Evolutionary conservation across 805 yeast genomes (phyloP).

Genomic region (Tetrapisispora phaffii): DNA sequence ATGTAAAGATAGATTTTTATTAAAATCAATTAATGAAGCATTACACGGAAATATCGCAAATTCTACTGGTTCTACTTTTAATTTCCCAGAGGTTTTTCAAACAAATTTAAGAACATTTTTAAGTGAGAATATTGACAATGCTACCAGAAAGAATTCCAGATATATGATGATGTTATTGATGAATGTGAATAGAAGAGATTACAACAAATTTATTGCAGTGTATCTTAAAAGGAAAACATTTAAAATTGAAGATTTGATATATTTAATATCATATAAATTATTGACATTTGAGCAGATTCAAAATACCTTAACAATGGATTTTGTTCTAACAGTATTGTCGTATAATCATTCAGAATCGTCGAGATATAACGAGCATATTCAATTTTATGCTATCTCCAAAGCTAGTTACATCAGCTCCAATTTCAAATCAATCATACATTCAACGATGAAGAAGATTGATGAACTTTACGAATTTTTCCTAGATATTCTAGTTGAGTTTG

Average conservation of each 20-base stretch:
- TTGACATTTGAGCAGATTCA: slow-evolving; percentile 21
- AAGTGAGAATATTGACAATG: slow-evolving; percentile 3
- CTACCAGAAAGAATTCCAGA: slow-evolving; percentile 10
- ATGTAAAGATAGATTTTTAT: slow-evolving; percentile 12
- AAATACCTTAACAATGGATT: slow-evolving; percentile 15
- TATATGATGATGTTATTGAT: slow-evolving; percentile 17
- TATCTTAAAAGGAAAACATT: slow-evolving; percentile 25
- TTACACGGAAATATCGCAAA: background rate
- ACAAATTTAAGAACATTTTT: slow-evolving; percentile 20
- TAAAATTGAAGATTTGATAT: slow-evolving; percentile 13
- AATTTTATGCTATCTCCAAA: slow-evolving; percentile 16
- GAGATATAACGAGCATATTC: slow-evolving; percentile 5
- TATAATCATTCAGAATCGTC: background rate
- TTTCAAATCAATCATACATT: slow-evolving; percentile 11
- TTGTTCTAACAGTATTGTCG: slow-evolving; percentile 10
- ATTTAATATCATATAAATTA: slow-evolving; percentile 20
- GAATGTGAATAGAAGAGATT: slow-evolving; percentile 17
- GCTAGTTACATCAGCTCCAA: slow-evolving; percentile 17
- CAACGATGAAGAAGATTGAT: slow-evolving; percentile 7
- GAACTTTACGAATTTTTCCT: slow-evolving; percentile 12
- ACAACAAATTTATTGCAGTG: slow-evolving; percentile 26
- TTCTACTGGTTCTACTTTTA: slow-evolving; percentile 4
- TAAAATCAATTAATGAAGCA: slow-evolving; percentile 8
- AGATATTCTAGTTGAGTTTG: slow-evolving; percentile 14
- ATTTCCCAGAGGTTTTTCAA: slow-evolving; percentile 25